Base-by-base conservation (phyloP, 2,329 filamentous ascomycete genomes). In the Geosmithia flava region DNA sequence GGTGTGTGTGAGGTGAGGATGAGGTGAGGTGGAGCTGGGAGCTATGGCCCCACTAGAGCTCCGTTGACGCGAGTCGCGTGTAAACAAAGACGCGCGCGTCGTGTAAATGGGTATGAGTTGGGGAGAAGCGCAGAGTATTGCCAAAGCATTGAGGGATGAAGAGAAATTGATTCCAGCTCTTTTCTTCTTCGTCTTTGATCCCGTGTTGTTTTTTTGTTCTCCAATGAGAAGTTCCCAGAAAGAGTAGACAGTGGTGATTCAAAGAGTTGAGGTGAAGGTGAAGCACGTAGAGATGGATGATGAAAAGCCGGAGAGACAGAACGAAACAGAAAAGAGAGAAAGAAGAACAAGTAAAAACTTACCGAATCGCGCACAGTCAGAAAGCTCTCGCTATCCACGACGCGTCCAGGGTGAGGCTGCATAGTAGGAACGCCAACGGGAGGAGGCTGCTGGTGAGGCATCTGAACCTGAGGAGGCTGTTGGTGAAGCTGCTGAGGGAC, bases 311-410 rank as follows among this genome's bases (percentile, higher is more conserved):
- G 29, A 30, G 33, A 3, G 33, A 11, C 7, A 16, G 43, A 44
- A 17, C 7, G 43, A 29, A 17, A 17, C 17, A 45, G 5, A 17
- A 6, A 17, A 44, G n/a, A 19, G 13, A 20, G 19, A 51, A 51
- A 45, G 50, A 45, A 37, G 45, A 42, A 45, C 15, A 46, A 19
- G 17, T 20, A 20, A 20, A 30, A 39, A 69, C 85, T 76, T 81
- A 94, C 88, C 62, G 80, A 83, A 63, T 94, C 87, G 59, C 87
- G 80, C 45, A 89, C 87, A 60, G 83, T 76, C 51, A 87, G 76
- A 63, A 91, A 91, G 64, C 87, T 83, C 50, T 87, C 83, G 49
- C 85, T 74, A 52, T 87, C 80, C 54, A 85, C 78, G 42, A 71
- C 59, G 49, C 62, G 64, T 42, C 50, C 43, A 16, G 37, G 46